Evolutionary conservation across 495 filamentous ascomycete genomes (phyloP), one percentile per base, ranked within the genome.

Genomic region (Neurospora terricola): DNA sequence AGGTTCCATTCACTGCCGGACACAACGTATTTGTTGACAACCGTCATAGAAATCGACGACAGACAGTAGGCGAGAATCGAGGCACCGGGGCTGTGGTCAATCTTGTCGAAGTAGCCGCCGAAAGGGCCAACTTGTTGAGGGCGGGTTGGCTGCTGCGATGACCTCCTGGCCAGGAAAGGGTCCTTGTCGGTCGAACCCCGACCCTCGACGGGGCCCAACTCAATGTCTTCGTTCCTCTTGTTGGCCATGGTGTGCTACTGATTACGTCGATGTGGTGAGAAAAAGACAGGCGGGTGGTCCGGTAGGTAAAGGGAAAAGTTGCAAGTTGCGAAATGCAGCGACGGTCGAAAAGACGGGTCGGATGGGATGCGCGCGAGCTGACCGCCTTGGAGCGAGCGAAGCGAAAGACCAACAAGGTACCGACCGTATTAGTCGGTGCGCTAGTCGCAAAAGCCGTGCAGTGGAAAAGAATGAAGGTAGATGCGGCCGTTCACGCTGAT

Each of bases 11-110:
- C 88, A 16, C 87, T 83, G 38, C 96, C 96, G 39, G 93, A 97
- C 38, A 99, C 87, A 69, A 97, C 94, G 81, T 96, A 99, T 88
- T 99, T 99, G 85, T 99, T 99, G 83, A 96, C 97, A 34, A 97
- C 91, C 45, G 96, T 99, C 96, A 99, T 99, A 81, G 95, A 86
- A 76, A 99, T 99, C 6, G 94, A 98, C 70, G 96, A 91, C 76
- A 90, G 87, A 83, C 96, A 99, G 85, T 99, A 99, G 30, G 91
- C 90, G 70, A 97, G 79, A 75, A 99, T 92, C 11, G 95, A 92
- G 10, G 96, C 80, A 42, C 89, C 82, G 11, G 95, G 92, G 79
- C 88, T 95, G 78, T 91, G 93, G 74, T 89, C 83, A 62, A 91
- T 80, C 80, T 85, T 86, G 40, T 82, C 79, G 39, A 82, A 59